These are phyloP conservation scores for Macadamia tetraphylla DNA, from an alignment of 164 flowering plant genomes.

Conservation along the genomic window DNA sequence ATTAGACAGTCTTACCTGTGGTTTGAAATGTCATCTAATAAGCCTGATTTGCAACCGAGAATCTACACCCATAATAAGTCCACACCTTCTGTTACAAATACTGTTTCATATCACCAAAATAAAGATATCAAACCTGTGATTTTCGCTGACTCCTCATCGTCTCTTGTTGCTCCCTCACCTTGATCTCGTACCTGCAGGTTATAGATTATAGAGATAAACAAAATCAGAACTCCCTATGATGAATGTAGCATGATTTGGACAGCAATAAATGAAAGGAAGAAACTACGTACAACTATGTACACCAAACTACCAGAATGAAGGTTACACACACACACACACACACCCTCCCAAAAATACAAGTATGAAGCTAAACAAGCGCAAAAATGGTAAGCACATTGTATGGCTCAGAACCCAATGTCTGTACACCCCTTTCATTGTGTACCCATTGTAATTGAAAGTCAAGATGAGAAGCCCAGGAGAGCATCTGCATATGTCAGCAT, in stretches of 20 bases:
- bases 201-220: slow-evolving; percentile 7
- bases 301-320: background rate
- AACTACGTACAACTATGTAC: background rate
- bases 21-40: background rate
- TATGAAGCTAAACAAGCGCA: background rate
- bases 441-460: too few relatives aligned
- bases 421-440: too few relatives aligned
- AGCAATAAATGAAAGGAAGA: background rate
- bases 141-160: slow-evolving; percentile 63
- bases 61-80: too few relatives aligned
- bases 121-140: slow-evolving; percentile 54
- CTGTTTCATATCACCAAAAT: background rate
- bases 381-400: too few relatives aligned
- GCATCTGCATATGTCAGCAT: too few relatives aligned
- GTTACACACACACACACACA: background rate
- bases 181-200: slow-evolving; percentile 75
- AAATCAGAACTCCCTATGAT: background rate
- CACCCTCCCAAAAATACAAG: background rate
- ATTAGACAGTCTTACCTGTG: background rate
- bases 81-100: background rate
- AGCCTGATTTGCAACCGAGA: too few relatives aligned
- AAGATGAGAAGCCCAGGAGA: too few relatives aligned
- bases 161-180: slow-evolving; percentile 90
- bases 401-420: too few relatives aligned
- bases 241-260: background rate